Percentiles rank a stretch among this genome's conserved stretches.
Evolutionary conservation across 768 basidiomycete species (phyloP).

Genomic region (Peribolospora baueri): DNA sequence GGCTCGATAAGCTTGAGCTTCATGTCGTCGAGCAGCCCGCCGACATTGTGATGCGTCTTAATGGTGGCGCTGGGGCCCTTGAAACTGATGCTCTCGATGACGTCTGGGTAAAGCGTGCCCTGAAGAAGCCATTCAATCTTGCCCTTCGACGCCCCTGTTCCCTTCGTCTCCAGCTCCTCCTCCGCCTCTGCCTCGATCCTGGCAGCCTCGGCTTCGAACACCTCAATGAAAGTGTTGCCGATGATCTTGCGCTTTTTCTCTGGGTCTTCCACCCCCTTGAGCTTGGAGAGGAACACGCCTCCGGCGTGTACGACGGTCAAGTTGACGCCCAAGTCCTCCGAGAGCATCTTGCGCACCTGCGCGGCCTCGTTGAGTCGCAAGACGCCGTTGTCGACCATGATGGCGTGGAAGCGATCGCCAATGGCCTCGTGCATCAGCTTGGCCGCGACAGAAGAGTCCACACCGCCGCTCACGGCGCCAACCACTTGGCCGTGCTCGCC

Average conservation of each 20-base stretch:
- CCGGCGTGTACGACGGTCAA: conserved; percentile 90
- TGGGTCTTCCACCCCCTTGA: conserved; percentile 83
- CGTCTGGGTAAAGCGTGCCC: conserved; percentile 94
- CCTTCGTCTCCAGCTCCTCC: conserved; percentile 34
- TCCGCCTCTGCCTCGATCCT: conserved; percentile 65
- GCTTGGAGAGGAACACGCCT: conserved; percentile 62
- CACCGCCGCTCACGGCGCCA: conserved; percentile 89
- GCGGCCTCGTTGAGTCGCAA: conserved; percentile 69
- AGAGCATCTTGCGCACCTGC: conserved; percentile 83
- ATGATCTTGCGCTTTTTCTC: conserved; percentile 95
- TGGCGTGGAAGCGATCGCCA: conserved; percentile 93
- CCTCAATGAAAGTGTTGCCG: conserved; percentile 94
- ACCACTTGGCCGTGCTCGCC: conserved; percentile 87
- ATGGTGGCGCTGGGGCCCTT: conserved; percentile 97
- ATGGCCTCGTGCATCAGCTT: conserved; percentile 99
- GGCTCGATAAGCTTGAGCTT: conserved; percentile 97
- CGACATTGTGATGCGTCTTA: conserved; percentile 99
- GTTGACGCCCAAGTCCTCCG: conserved; percentile 79
- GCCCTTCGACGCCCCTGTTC: conserved; percentile 36
- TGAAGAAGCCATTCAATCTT: conserved; percentile 91
- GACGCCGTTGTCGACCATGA: conserved; percentile 99
- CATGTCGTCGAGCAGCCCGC: conserved; percentile 88
- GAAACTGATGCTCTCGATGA: conserved; percentile 97
- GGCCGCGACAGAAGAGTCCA: conserved; percentile 92
- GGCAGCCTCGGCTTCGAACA: conserved; percentile 81